These are phyloP conservation scores for Ustilago hordei DNA, from an alignment of 1,284 basidiomycete genomes.

Conservation along the genomic window DNA sequence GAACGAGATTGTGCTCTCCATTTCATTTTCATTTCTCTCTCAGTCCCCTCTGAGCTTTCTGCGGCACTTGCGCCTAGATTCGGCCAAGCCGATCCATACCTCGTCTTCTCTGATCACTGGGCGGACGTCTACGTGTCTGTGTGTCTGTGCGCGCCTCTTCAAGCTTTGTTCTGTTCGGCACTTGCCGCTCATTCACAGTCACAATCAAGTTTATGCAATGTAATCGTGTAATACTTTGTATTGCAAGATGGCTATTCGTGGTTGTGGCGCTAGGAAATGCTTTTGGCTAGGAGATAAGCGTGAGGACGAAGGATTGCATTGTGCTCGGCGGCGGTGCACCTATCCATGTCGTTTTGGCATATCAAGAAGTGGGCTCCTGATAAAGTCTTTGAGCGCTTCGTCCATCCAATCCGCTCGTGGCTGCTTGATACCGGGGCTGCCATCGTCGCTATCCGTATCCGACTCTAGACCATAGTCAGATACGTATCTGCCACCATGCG, in stretches of 20 bases:
- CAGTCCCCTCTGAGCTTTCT: background rate
- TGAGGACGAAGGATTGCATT: background rate
- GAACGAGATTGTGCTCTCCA: slow-evolving; percentile 10
- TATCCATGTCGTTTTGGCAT: background rate
- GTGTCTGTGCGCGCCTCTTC: background rate
- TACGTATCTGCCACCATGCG: slow-evolving; percentile 10
- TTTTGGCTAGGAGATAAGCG: background rate
- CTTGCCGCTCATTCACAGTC: background rate
- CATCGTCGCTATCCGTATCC: slow-evolving; percentile 21
- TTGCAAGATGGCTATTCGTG: background rate
- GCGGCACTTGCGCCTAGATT: background rate
- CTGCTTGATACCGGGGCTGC: background rate
- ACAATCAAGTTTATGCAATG: background rate
- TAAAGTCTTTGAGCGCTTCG: slow-evolving; percentile 10
- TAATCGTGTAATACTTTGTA: background rate
- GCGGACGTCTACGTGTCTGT: background rate
- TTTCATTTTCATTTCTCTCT: background rate
- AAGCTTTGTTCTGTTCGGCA: background rate
- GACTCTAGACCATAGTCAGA: slow-evolving; percentile 32
- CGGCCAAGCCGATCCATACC: background rate
- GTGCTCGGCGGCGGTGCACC: background rate
- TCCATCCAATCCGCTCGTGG: slow-evolving; percentile 22
- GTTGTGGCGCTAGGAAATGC: background rate
- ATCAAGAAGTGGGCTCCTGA: slow-evolving; percentile 20
- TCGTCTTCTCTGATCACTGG: background rate